Conservation (phyloP, 805 yeast genomes). For the Teunomyces funiuensis region DNA sequence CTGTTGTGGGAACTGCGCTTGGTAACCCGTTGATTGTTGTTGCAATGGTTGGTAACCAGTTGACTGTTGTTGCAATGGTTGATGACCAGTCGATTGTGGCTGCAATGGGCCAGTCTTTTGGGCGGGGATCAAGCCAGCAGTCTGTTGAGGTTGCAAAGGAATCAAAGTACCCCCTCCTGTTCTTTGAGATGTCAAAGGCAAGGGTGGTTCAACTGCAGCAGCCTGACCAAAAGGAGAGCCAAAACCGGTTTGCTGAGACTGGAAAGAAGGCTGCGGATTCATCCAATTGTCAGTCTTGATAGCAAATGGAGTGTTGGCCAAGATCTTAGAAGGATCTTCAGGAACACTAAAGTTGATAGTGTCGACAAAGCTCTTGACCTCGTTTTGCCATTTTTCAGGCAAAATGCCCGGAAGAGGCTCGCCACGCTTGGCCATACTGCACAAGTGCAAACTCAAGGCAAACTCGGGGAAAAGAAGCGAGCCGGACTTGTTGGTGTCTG, state of each 20-base stretch:
- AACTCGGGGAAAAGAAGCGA: slow-evolving; percentile 88
- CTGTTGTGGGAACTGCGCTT: slow-evolving; percentile 22
- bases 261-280: slow-evolving; percentile 32
- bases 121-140: slow-evolving; percentile 61
- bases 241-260: slow-evolving; percentile 41
- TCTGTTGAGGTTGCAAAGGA: slow-evolving; percentile 62
- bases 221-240: slow-evolving; percentile 7
- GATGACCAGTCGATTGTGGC: slow-evolving; percentile 20
- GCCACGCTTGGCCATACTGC: slow-evolving; percentile 75
- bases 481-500: slow-evolving; percentile 89
- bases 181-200: slow-evolving; percentile 35
- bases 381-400: slow-evolving; percentile 74
- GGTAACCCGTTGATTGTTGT: slow-evolving; percentile 41
- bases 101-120: slow-evolving; percentile 40
- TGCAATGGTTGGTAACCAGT: slow-evolving; percentile 28
- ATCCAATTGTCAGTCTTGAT: slow-evolving; percentile 27
- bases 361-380: slow-evolving; percentile 86
- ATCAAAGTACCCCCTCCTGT: slow-evolving; percentile 47
- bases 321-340: slow-evolving; percentile 46
- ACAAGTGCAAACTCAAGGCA: slow-evolving; percentile 86
- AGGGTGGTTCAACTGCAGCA: slow-evolving; percentile 11
- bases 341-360: slow-evolving; percentile 79
- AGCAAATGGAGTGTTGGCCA: slow-evolving; percentile 48
- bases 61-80: slow-evolving; percentile 20
- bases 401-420: slow-evolving; percentile 71